Base-by-base conservation (phyloP, 2,329 filamentous ascomycete genomes). In the Ophiostoma triangulosporum region DNA sequence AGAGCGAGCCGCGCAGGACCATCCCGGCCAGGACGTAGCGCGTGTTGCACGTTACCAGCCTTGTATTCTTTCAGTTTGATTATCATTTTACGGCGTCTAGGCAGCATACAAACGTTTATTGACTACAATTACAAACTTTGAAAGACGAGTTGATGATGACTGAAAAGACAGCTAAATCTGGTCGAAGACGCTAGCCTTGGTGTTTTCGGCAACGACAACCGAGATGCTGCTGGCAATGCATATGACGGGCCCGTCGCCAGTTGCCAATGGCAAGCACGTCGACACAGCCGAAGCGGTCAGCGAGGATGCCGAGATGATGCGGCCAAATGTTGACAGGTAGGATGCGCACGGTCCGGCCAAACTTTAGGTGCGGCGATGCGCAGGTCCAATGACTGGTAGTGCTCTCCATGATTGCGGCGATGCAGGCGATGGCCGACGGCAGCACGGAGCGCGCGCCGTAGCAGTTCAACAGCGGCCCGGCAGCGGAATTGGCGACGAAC, bases 321-420 rank as follows among this genome's bases (percentile, higher is more conserved):
- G 73, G 4, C 77, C 77, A 17, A 72, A 67, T 1, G 73, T 69
- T 1, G 73, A 77, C 36, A 83, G 70, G 61, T 83, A 83, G 61
- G 36, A 71, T 64, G 14, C 73, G 67, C 1, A 73, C 68, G 6
- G 61, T 40, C 62, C 62, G 62, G 49, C 59, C 59, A 31, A 63
- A 63, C 2, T 54, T 51, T 6, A 63, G 27, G 1, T 36, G 48
- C 1, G 12, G 58, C 53, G n/a, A 53, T 53, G n/a, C 8, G 20
- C 0, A 75, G 74, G 3, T 43, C 38, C 55, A 72, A 63, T 59
- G 70, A 65, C 33, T 72, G 69, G 54, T 63, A 72, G 59, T 69
- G 71, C 32, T 64, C 53, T 1, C 62, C 62, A 81, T 74, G 57
- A 75, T 65, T 36, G 56, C 57, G 27, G 59, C 54, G 50, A 78